Base-by-base conservation (phyloP, 257 asterid species). In the Sherardia arvensis region DNA sequence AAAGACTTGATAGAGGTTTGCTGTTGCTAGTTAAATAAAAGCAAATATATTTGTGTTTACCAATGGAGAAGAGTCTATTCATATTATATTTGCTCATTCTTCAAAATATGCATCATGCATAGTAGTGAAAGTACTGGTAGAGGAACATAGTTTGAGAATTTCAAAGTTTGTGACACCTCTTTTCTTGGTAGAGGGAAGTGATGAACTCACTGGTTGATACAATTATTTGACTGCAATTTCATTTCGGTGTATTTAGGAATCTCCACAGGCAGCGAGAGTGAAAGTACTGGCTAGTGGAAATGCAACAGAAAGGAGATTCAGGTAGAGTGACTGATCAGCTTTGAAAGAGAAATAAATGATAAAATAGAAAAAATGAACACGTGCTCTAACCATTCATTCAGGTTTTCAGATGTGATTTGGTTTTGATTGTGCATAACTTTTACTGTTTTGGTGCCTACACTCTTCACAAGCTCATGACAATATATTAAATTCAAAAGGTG, bases 221-320 rank as follows among this genome's bases (percentile, higher is more conserved):
- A 49, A 21, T 49, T 18, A 47, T 6, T n/a, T 64, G 23, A 30
- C 7, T 49, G 26, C 8, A 62, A 11, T 36, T 36, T 62, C 27
- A 32, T 53, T 53, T 65, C 28, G 67, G 53, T 59, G 62, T 66
- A 76, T 66, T 58, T 69, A 93, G 99, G 97, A 87, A 81, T 85
- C 99, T 77, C 99, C 99, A 67, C 97, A 93, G 72, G 86, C 94
- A 8, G 97, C 99, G 49, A 90, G 99, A 76, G 97, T 87, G 47
- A 93, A 93, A 75, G 97, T 93, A 54, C 72, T 93, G 58, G 97
- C 97, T n/a, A 93, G 99, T 66, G 97, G 97, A 74, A 93, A 93
- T 80, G 97, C 99, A 67, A 90, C 99, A 0, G 99, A 93, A 72
- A 84, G 99, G 77, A 85, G 97, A 84, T 93, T 90, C 97, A 90